Evolutionary conservation across 2,329 filamentous ascomycete species (phyloP).

Genomic region (Verticillium zaregamsianum): DNA sequence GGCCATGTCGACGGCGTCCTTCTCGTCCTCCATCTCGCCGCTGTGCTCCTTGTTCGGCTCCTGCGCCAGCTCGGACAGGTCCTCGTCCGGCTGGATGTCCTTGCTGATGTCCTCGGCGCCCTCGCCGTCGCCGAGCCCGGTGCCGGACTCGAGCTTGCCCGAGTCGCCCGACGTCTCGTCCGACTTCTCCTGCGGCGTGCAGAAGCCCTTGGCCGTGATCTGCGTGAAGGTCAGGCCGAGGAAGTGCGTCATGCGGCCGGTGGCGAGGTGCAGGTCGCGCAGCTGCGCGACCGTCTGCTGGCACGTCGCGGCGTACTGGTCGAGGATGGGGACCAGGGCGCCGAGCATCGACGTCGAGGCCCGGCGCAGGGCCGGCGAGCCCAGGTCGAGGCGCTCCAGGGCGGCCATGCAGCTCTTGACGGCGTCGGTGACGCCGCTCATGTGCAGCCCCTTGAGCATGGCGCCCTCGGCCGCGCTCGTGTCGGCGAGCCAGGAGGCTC

Average conservation of each 20-base stretch:
- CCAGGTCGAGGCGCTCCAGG: constrained; percentile 32
- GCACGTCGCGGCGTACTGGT: constrained; percentile 65
- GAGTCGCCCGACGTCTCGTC: constrained; percentile 64
- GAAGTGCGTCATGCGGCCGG: constrained; percentile 69
- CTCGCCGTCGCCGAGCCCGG: constrained; percentile 90
- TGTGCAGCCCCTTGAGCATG: constrained; percentile 8
- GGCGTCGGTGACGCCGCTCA: constrained; percentile 7
- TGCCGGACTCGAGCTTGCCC: constrained; percentile 84
- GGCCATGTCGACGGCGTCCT: constrained; percentile 88
- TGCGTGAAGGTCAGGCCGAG: constrained; percentile 75
- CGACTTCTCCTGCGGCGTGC: constrained; percentile 78
- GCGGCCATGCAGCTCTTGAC: constrained; percentile 11
- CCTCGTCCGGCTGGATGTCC: constrained; percentile 89
- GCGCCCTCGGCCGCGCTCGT: constrained; percentile 5
- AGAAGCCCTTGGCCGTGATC: constrained; percentile 83
- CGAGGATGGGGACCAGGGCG: constrained; percentile 64
- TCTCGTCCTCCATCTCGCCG: constrained; percentile 70
- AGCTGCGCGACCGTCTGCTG: constrained; percentile 54
- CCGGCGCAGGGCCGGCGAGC: constrained; percentile 33
- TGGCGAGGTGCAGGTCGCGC: constrained; percentile 62
- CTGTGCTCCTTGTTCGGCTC: constrained; percentile 66
- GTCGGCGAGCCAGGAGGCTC: constrained; percentile 52
- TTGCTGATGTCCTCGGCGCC: constrained; percentile 98
- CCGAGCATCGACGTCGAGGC: constrained; percentile 55
- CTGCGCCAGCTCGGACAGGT: constrained; percentile 85